Percentiles rank a stretch among this genome's conserved stretches.
Conservation (phyloP, 306 rosid species). For the Macrotyloma uniflorum region DNA sequence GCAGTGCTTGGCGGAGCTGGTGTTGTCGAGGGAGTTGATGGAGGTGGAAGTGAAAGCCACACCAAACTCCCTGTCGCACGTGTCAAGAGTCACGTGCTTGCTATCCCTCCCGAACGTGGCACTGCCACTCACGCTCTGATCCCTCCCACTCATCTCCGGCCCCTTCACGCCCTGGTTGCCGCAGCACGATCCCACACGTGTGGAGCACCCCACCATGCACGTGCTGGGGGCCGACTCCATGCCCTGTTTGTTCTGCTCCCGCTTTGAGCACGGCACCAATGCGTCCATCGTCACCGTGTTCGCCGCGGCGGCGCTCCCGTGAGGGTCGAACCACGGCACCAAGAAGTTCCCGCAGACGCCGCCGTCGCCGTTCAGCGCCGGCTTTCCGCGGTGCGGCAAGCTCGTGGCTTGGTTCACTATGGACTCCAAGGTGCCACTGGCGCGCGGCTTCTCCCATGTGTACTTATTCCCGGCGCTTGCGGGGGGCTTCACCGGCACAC, state of each 20-base stretch:
- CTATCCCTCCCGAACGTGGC: constrained; percentile 62
- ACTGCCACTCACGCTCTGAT: constrained; percentile 61
- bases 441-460: constrained; percentile 87
- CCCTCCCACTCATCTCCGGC: constrained; percentile 52
- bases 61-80: constrained; percentile 55
- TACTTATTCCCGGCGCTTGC: constrained; percentile 20
- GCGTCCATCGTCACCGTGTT: constrained; percentile 66
- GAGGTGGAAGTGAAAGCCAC: constrained; percentile 58
- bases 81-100: constrained; percentile 52
- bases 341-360: constrained; percentile 20
- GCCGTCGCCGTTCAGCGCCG: background rate
- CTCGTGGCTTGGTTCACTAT: constrained; percentile 80
- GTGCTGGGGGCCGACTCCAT: constrained; percentile 38
- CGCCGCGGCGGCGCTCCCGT: background rate
- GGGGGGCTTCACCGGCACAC: constrained; percentile 41
- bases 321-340: constrained; percentile 60
- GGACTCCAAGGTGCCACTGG: constrained; percentile 83
- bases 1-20: constrained; percentile 54
- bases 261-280: constrained; percentile 70
- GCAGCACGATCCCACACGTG: constrained; percentile 57
- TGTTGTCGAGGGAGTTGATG: constrained; percentile 63
- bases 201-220: constrained; percentile 45
- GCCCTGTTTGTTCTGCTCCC: constrained; percentile 29
- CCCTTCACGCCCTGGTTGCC: constrained; percentile 35
- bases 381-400: constrained; percentile 36